Evolutionary conservation across 73 alveolate genomes (phyloP), one percentile per base, ranked within the genome.

Genomic region (Durusdinium trenchii): DNA sequence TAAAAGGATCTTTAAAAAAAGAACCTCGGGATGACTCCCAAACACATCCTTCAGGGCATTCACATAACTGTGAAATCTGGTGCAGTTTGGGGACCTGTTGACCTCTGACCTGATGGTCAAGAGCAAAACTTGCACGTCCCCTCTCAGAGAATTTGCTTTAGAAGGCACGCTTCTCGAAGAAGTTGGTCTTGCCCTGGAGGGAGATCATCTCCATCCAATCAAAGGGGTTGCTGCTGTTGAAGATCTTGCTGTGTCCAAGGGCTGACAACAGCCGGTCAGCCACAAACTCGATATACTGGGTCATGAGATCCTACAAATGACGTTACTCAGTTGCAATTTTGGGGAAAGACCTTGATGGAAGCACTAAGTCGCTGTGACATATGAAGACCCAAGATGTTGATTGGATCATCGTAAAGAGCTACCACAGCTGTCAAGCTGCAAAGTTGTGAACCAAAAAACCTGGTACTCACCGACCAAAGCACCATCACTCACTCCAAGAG

Each of bases 141-240:
- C n/a, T n/a, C n/a, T n/a, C n/a, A n/a, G n/a, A n/a, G n/a, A n/a
- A n/a, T n/a, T n/a, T n/a, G n/a, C n/a, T n/a, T n/a, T n/a, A n/a
- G n/a, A n/a, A n/a, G n/a, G n/a, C n/a, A 60, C 99, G 99, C 99
- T 99, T 99, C 99, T 99, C 99, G 85, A 99, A 99, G 99, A 99
- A 99, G 99, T 99, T 99, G 43, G 99, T 99, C 99, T 99, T 99
- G 93, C 99, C 99, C 99, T 99, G 99, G 79, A 99, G 97, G 23
- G 99, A 99, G 92, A 99, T 99, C 99, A 99, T 99, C 95, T 99
- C 99, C 99, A 99, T 99, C 99, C 99, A 99, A 46, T 99, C 99
- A 93, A 99, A 99, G 38, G 99, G 99, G 81, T 99, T 99, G 64
- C 95, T 84, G 57, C 95, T 84, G 95, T 99, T 99, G 99, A 95